phyloP scores from a whole-genome alignment of 2,329 filamentous ascomycete species.

The Graphilbum ipis-grandicollis region DNA sequence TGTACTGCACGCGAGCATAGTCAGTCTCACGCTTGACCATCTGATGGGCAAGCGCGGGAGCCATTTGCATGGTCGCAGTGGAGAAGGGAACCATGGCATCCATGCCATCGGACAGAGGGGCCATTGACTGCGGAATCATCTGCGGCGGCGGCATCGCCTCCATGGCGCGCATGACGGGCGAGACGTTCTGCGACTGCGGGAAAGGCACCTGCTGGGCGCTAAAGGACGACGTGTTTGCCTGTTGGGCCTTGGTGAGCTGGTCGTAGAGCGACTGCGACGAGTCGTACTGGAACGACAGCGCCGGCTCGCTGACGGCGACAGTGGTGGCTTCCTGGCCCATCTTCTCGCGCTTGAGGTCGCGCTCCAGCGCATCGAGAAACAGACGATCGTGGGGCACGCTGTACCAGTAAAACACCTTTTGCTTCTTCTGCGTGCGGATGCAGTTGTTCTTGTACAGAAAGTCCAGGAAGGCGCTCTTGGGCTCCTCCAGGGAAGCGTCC shows the following conservation, averaged over 20 bases:
- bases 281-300: slow-evolving; percentile 96
- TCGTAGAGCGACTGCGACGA: slow-evolving; percentile 98
- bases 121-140: slow-evolving; percentile 34
- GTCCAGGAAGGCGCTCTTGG: slow-evolving; percentile 94
- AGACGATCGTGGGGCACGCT: slow-evolving; percentile 95
- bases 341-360: slow-evolving; percentile 96
- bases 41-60: slow-evolving; percentile 50
- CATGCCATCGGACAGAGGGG: slow-evolving; percentile 42
- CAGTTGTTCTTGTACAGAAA: slow-evolving; percentile 99
- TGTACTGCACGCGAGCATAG: slow-evolving; percentile 68
- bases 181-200: slow-evolving; percentile 63
- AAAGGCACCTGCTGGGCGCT: slow-evolving; percentile 56
- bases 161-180: slow-evolving; percentile 76
- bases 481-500: slow-evolving; percentile 94
- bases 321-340: slow-evolving; percentile 98
- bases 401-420: slow-evolving; percentile 99
- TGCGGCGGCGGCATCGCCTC: slow-evolving; percentile 75
- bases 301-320: slow-evolving; percentile 89
- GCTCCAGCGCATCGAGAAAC: slow-evolving; percentile 92
- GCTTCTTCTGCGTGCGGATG: slow-evolving; percentile 99
- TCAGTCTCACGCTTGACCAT: slow-evolving; percentile 82
- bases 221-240: slow-evolving; percentile 96
- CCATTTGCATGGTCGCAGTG: slow-evolving; percentile 44
- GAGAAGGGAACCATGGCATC: slow-evolving; percentile 55
- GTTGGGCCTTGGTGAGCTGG: slow-evolving; percentile 97